A percentile compares a stretch with the other conserved stretches of the same genome.
phyloP scores from a whole-genome alignment of 2,329 filamentous ascomycete species.

The Aspergillus nomiae region DNA sequence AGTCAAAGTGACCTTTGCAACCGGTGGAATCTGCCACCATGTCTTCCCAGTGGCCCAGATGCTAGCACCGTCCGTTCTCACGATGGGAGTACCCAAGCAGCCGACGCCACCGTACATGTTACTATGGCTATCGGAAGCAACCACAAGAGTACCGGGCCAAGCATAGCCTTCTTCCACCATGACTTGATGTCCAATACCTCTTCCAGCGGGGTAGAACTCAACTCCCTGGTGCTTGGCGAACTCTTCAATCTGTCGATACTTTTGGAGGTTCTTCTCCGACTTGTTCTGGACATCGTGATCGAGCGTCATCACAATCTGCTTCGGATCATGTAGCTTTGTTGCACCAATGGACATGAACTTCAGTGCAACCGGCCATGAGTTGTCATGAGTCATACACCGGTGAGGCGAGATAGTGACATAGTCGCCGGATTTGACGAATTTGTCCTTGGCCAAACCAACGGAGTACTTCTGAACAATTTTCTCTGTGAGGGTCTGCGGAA shows the following conservation, averaged over 20 bases:
- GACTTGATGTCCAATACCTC: constrained; percentile 82
- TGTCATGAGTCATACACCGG: constrained; percentile 84
- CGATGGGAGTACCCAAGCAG: constrained; percentile 76
- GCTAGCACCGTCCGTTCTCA: constrained; percentile 81
- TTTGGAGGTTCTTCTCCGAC: constrained; percentile 74
- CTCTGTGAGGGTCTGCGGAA: constrained; percentile 80
- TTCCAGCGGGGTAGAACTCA: constrained; percentile 73
- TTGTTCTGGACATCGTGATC: constrained; percentile 91
- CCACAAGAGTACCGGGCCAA: constrained; percentile 82
- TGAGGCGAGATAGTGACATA: constrained; percentile 76
- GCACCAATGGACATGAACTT: constrained; percentile 87
- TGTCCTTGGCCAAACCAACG: constrained; percentile 72
- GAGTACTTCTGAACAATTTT: constrained; percentile 88
- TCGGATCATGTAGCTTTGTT: constrained; percentile 67
- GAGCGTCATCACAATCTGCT: constrained; percentile 78
- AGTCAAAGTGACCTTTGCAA: constrained; percentile 76
- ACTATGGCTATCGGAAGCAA: constrained; percentile 70
- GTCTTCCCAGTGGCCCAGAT: constrained; percentile 83
- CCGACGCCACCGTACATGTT: constrained; percentile 85
- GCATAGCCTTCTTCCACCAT: constrained; percentile 76
- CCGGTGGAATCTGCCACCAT: constrained; percentile 87
- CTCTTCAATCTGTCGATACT: constrained; percentile 77
- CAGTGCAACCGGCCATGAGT: constrained; percentile 71
- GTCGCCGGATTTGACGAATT: constrained; percentile 76
- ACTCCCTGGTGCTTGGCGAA: constrained; percentile 80